Conservation (phyloP, 2,329 filamentous ascomycete genomes). For the Hypoxylon sp. region DNA sequence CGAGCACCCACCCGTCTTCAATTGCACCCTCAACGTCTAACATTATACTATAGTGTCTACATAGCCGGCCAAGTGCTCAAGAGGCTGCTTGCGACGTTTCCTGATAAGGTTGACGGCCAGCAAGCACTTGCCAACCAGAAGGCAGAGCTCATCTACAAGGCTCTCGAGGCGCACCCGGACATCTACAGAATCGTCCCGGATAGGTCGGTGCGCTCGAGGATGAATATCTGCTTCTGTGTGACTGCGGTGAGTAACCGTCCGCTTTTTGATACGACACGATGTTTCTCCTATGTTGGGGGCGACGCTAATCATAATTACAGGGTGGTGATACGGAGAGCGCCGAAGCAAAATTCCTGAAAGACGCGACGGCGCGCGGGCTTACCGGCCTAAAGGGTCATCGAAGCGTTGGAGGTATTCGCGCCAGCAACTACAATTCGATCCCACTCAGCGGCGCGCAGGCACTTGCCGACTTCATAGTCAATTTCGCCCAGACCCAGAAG, state of each 20-base stretch:
- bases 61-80: slow-evolving; percentile 91
- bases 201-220: slow-evolving; percentile 82
- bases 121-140: slow-evolving; percentile 81
- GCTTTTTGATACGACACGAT: neutral
- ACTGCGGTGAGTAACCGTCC: slow-evolving; percentile 57
- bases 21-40: slow-evolving; percentile 9
- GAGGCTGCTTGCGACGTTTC: slow-evolving; percentile 75
- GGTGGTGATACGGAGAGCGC: slow-evolving; percentile 73
- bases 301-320: slow-evolving; percentile 40
- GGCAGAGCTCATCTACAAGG: slow-evolving; percentile 80
- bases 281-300: neutral
- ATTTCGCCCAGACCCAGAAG: slow-evolving; percentile 61
- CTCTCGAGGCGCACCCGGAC: slow-evolving; percentile 79
- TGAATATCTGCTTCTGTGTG: slow-evolving; percentile 96
- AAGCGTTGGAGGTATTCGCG: slow-evolving; percentile 86
- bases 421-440: slow-evolving; percentile 92
- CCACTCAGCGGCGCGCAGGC: slow-evolving; percentile 76
- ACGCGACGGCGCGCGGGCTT: slow-evolving; percentile 76
- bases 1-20: slow-evolving; percentile 45
- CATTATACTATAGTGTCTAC: slow-evolving; percentile 73
- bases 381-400: slow-evolving; percentile 91
- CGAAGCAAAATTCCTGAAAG: slow-evolving; percentile 85
- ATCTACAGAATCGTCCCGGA: slow-evolving; percentile 85
- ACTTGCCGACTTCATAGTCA: slow-evolving; percentile 73
- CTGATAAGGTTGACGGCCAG: slow-evolving; percentile 81